Evolutionary conservation across 2,329 filamentous ascomycete species (phyloP).

Genomic region (Truncatella angustata): DNA sequence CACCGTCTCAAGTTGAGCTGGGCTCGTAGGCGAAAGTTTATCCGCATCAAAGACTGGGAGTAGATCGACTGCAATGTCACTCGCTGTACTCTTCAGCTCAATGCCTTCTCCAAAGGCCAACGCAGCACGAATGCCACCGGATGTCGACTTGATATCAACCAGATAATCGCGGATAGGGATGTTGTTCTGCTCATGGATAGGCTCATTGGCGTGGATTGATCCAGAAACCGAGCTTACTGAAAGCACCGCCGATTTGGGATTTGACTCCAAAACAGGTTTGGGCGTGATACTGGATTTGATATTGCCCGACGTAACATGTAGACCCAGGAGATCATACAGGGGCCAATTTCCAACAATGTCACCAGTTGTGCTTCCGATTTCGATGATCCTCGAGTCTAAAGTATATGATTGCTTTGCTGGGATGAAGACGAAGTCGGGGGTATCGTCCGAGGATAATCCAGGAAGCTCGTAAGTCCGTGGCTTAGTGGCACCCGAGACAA

Average conservation of each 20-base stretch:
- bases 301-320: slow-evolving; percentile 44
- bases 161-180: slow-evolving; percentile 47
- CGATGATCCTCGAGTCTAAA: slow-evolving; percentile 41
- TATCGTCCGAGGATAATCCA: not conserved
- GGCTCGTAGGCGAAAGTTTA: slow-evolving; percentile 13
- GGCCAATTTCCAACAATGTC: slow-evolving; percentile 48
- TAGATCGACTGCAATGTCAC: slow-evolving; percentile 38
- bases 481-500: slow-evolving; percentile 33
- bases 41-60: slow-evolving; percentile 40
- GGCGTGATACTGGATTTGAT: slow-evolving; percentile 40
- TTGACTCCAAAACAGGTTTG: slow-evolving; percentile 32
- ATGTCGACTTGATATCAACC: slow-evolving; percentile 41
- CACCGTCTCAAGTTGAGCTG: slow-evolving; percentile 36
- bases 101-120: slow-evolving; percentile 38
- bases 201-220: slow-evolving; percentile 37
- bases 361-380: slow-evolving; percentile 41
- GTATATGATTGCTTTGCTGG: slow-evolving; percentile 34
- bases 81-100: slow-evolving; percentile 37
- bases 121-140: slow-evolving; percentile 40
- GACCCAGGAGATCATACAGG: slow-evolving; percentile 45
- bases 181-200: slow-evolving; percentile 27
- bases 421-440: slow-evolving; percentile 20
- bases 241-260: slow-evolving; percentile 38
- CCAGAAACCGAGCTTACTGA: slow-evolving; percentile 43
- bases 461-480: slow-evolving; percentile 18